Conservation (phyloP, 768 basidiomycete species). For the Dioszegia aurantiaca region DNA sequence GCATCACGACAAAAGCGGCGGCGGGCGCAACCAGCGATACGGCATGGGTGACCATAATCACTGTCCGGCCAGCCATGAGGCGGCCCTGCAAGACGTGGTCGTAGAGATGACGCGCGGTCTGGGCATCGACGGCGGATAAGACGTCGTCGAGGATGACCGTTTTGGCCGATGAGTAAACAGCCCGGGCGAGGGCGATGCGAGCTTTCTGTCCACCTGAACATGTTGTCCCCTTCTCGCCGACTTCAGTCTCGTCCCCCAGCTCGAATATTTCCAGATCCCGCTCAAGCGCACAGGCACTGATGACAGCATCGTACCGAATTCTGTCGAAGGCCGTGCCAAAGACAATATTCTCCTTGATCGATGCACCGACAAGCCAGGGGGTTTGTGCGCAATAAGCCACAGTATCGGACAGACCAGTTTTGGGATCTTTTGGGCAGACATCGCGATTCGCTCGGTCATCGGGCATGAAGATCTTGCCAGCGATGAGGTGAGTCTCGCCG, state of each 20-base stretch:
- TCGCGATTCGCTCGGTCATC: slow-evolving; percentile 47
- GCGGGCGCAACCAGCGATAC: slow-evolving; percentile 48
- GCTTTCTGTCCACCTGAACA: slow-evolving; percentile 49
- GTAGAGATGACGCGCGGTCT: slow-evolving; percentile 49
- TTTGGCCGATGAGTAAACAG: slow-evolving; percentile 45
- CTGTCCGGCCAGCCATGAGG: slow-evolving; percentile 34
- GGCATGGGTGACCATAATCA: slow-evolving; percentile 51
- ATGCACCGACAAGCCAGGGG: slow-evolving; percentile 48
- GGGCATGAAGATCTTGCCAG: slow-evolving; percentile 49
- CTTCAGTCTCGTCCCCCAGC: slow-evolving; percentile 54
- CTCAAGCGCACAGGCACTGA: slow-evolving; percentile 47
- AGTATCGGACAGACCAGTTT: slow-evolving; percentile 44
- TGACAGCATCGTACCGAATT: slow-evolving; percentile 40
- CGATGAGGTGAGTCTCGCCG: slow-evolving; percentile 45
- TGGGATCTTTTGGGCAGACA: slow-evolving; percentile 41
- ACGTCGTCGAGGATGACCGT: slow-evolving; percentile 50
- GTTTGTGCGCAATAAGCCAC: slow-evolving; percentile 49
- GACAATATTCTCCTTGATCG: slow-evolving; percentile 49
- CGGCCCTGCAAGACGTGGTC: slow-evolving; percentile 31
- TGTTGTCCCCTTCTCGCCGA: slow-evolving; percentile 51
- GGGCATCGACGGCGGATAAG: slow-evolving; percentile 49
- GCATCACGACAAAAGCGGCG: slow-evolving; percentile 44
- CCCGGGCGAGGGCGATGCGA: slow-evolving; percentile 48
- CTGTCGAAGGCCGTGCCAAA: slow-evolving; percentile 46
- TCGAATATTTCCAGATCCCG: slow-evolving; percentile 55